Evolutionary conservation across 2,329 filamentous ascomycete species (phyloP), one percentile per base, ranked within the genome.

Genomic region (Beauveria rudraprayagi): DNA sequence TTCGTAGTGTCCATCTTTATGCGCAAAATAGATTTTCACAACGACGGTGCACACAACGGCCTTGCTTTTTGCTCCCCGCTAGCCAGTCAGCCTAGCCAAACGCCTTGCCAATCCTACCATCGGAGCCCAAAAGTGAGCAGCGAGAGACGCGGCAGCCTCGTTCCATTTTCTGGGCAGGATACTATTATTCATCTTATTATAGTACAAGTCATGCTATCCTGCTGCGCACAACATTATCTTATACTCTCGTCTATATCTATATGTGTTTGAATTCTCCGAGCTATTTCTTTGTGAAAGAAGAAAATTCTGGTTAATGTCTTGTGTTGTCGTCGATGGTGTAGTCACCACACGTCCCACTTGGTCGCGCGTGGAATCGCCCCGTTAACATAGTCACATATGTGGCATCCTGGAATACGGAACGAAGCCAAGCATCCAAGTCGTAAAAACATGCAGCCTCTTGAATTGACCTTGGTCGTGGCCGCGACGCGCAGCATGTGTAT

Each of bases 381-480:
- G 10, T n/a, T 3, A 3, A 3, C 24, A 56, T n/a, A 10, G 11
- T 14, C 40, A 34, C 44, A 40, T 26, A 16, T 41, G 43, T 7
- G 9, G 28, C 17, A 48, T 7, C 22, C 7, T 28, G 8, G 22
- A 43, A 43, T 17, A 54, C 16, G n/a, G 26, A 3, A 19, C 7
- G 8, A 26, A n/a, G 16, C 14, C 10, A 43, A 40, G 24, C 44
- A 40, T 28, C n/a, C 19, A 46, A 22, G 9, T 28, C 48, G 17
- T 19, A 56, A 41, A 48, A 37, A 3, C 11, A 75, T 75, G 73
- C 68, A 73, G 62, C 68, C 74, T 53, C 71, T 77, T 58, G 87
- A 91, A 66, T 78, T 97, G 59, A 97, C 91, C n/a, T 83, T 97
- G 68, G 89, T 97, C 73, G 91, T 97, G 68, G 93, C 91, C n/a